phyloP scores from a whole-genome alignment of 2,329 filamentous ascomycete genomes.

The Leptographium galeiforme region DNA sequence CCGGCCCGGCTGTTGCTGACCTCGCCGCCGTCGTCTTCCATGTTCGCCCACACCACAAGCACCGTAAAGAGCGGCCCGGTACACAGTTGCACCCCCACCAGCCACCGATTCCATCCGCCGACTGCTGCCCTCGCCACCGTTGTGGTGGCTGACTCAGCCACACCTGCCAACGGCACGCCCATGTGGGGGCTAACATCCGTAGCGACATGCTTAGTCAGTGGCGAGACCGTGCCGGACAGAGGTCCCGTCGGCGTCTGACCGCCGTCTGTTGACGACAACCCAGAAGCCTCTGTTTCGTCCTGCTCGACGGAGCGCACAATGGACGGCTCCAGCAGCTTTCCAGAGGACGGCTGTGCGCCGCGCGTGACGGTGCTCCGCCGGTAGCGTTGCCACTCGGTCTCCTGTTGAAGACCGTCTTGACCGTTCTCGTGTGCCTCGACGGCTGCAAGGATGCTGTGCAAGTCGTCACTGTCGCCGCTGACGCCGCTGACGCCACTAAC shows the following conservation, averaged over 20 bases:
- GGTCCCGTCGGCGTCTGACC: background rate
- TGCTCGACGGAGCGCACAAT: background rate
- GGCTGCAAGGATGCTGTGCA: background rate
- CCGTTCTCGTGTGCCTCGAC: slow-evolving; percentile 18
- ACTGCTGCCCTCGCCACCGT: slow-evolving; percentile 13
- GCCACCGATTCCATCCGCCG: slow-evolving; percentile 72
- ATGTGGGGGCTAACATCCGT: background rate
- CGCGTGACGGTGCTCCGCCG: slow-evolving; percentile 27
- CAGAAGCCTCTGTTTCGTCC: background rate
- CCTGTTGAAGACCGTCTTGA: slow-evolving; percentile 12
- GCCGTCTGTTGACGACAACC: background rate
- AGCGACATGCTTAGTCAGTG: background rate
- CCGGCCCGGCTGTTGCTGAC: slow-evolving; percentile 20
- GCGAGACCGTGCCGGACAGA: background rate
- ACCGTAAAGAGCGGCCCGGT: slow-evolving; percentile 76
- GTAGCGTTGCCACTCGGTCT: slow-evolving; percentile 48
- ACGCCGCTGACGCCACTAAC: background rate
- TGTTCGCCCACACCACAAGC: slow-evolving; percentile 61
- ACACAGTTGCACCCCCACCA: slow-evolving; percentile 73
- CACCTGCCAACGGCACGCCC: background rate
- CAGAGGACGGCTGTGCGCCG: background rate
- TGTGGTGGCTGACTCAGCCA: slow-evolving; percentile 3
- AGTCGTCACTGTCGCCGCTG: background rate
- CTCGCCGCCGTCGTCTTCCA: slow-evolving; percentile 39
- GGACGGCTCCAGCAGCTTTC: background rate